A percentile compares a stretch with the other conserved stretches of the same genome.
phyloP scores from a whole-genome alignment of 345 rosid genomes.

The Anastatica hierochuntica region DNA sequence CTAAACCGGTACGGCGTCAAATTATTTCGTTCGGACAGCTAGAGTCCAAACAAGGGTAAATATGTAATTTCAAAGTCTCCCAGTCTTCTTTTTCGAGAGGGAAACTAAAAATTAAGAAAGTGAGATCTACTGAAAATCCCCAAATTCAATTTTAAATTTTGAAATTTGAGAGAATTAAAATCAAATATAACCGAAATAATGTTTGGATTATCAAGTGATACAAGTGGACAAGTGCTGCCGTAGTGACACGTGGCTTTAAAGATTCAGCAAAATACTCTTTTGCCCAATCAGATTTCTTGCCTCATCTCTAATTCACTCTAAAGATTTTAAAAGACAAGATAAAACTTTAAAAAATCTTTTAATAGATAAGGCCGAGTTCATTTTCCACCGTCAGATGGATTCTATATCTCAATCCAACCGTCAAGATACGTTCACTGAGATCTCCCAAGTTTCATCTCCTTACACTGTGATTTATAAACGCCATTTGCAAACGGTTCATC shows the following conservation, averaged over 20 bases:
- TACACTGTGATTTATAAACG: too few relatives aligned
- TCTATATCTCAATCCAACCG: constrained; percentile 72
- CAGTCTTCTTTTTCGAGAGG: constrained; percentile 23
- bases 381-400: constrained; percentile 24
- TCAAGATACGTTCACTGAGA: not conserved
- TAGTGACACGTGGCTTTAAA: constrained; percentile 16
- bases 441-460: not conserved
- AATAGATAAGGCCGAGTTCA: constrained; percentile 15
- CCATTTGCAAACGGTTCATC: too few relatives aligned
- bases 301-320: constrained; percentile 3
- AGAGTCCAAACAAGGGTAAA: constrained; percentile 9
- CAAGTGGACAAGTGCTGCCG: too few relatives aligned
- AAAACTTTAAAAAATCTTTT: not conserved
- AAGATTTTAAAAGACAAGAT: constrained; percentile 13
- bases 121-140: constrained; percentile 27
- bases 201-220: not conserved
- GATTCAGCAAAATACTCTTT: constrained; percentile 8
- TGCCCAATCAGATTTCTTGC: constrained; percentile 19
- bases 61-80: not conserved
- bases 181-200: too few relatives aligned
- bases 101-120: not conserved
- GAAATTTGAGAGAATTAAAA: not conserved
- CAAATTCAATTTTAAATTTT: constrained; percentile 6
- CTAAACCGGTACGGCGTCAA: too few relatives aligned
- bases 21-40: constrained; percentile 16